Conservation (phyloP, 805 yeast species). For the Barnettozyma populi region DNA sequence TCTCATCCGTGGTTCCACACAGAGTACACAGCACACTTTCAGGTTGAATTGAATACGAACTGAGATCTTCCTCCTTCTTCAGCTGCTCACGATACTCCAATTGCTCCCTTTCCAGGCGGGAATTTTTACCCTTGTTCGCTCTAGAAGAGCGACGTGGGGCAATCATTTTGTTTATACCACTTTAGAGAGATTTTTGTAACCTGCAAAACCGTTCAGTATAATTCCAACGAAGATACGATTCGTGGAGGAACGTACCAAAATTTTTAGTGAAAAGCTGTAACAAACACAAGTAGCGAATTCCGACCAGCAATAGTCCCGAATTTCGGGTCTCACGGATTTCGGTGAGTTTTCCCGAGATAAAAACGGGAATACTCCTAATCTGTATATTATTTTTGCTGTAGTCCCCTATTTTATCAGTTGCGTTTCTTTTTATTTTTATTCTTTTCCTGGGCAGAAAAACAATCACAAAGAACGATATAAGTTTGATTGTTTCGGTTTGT, state of each 20-base stretch:
- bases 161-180: constrained; percentile 7
- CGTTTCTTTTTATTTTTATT: not conserved
- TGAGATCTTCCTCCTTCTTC: constrained; percentile 13
- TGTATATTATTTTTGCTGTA: not conserved
- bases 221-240: too few relatives aligned
- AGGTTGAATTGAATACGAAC: constrained; percentile 16
- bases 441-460: not conserved
- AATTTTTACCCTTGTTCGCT: constrained; percentile 37
- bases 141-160: constrained; percentile 38
- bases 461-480: not conserved
- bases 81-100: constrained; percentile 19
- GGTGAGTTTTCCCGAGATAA: not conserved
- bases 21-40: constrained; percentile 48
- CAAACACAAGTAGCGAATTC: not conserved
- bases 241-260: not conserved
- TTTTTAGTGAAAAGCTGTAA: not conserved
- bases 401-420: constrained; percentile 8
- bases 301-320: not conserved
- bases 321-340: not conserved
- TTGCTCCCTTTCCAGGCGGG: constrained; percentile 24
- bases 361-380: not conserved
- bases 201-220: too few relatives aligned
- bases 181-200: too few relatives aligned
- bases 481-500: too few relatives aligned
- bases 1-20: constrained; percentile 55